Conservation (phyloP, 192 early-diverging fungal genomes). For the Coemansia sp. region DNA sequence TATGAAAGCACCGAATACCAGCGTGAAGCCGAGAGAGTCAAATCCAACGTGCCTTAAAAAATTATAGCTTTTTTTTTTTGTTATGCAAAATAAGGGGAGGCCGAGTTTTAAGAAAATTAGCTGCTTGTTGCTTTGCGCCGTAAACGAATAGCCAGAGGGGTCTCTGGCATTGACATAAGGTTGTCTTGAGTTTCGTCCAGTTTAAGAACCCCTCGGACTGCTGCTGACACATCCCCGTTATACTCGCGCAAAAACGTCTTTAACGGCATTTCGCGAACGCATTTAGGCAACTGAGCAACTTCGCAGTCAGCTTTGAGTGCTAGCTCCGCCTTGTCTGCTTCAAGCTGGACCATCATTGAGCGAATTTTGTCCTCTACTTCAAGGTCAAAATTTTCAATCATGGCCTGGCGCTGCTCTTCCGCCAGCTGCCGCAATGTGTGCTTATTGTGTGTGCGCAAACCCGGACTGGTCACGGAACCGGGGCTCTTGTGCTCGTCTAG, state of each 20-base stretch:
- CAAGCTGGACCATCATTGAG: slow-evolving; percentile 44
- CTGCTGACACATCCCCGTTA: slow-evolving; percentile 37
- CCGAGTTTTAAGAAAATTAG: too few species aligned
- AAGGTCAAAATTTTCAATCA: slow-evolving; percentile 54
- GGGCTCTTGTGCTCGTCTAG: slow-evolving; percentile 19
- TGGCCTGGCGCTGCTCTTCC: slow-evolving; percentile 43
- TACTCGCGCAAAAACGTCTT: slow-evolving; percentile 41
- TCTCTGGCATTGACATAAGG: slow-evolving; percentile 26
- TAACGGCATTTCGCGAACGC: slow-evolving; percentile 47
- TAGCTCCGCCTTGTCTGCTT: slow-evolving; percentile 40
- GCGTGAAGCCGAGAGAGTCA: slow-evolving; percentile 25
- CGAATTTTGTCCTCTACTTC: slow-evolving; percentile 51
- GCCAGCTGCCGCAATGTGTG: slow-evolving; percentile 24
- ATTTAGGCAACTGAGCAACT: slow-evolving; percentile 39
- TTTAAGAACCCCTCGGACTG: slow-evolving; percentile 34
- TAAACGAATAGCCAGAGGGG: slow-evolving; percentile 34
- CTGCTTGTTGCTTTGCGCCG: slow-evolving; percentile 25
- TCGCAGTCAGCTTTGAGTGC: slow-evolving; percentile 48
- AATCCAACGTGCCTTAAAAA: background rate
- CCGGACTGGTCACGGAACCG: slow-evolving; percentile 13
- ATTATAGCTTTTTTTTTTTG: background rate
- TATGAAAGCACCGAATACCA: slow-evolving; percentile 45
- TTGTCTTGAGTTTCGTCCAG: slow-evolving; percentile 13
- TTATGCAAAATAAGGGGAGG: too few species aligned
- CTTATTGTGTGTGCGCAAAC: slow-evolving; percentile 15